Evolutionary conservation across 345 rosid species (phyloP).

Genomic region (Psidium friedrichsthalianum): DNA sequence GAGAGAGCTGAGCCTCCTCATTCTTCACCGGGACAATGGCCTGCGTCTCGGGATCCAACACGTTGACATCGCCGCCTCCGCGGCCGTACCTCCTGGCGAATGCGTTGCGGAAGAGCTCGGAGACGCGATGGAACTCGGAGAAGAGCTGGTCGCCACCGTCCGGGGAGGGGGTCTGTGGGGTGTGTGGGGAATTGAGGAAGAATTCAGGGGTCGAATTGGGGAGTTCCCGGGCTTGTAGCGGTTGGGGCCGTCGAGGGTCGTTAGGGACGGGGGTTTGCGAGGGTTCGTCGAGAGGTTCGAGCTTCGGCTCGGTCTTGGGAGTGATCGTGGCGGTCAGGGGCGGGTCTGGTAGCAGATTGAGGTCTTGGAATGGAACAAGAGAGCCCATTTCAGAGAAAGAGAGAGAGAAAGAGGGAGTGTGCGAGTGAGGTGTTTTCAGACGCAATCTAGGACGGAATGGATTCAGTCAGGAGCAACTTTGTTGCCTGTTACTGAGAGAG

Average conservation of each 20-base stretch:
- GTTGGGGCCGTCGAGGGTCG: not conserved
- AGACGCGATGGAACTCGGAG: constrained; percentile 43
- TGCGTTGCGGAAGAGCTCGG: constrained; percentile 50
- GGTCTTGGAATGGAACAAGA: constrained; percentile 53
- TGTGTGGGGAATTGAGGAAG: constrained; percentile 17
- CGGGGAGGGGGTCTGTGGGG: constrained; percentile 7
- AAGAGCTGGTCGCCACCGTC: constrained; percentile 23
- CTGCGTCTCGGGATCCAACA: constrained; percentile 35
- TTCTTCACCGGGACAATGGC: constrained; percentile 42
- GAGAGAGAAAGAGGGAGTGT: not conserved
- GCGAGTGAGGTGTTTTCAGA: not conserved
- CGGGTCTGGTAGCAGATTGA: constrained; percentile 29
- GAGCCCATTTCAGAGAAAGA: constrained; percentile 28
- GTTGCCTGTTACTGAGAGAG: not conserved
- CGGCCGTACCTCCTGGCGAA: constrained; percentile 30
- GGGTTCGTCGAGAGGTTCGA: constrained; percentile 40
- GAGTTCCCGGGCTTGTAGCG: not conserved
- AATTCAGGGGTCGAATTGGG: constrained; percentile 13
- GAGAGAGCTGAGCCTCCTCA: not conserved
- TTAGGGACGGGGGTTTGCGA: not conserved
- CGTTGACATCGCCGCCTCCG: constrained; percentile 26
- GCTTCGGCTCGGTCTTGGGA: constrained; percentile 39
- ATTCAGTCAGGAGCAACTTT: not conserved
- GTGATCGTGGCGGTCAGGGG: constrained; percentile 9
- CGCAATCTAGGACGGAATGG: not conserved